Percentiles rank a stretch among this genome's conserved stretches.
phyloP scores from a whole-genome alignment of 2,329 filamentous ascomycete species.

The Penicillium sp. region DNA sequence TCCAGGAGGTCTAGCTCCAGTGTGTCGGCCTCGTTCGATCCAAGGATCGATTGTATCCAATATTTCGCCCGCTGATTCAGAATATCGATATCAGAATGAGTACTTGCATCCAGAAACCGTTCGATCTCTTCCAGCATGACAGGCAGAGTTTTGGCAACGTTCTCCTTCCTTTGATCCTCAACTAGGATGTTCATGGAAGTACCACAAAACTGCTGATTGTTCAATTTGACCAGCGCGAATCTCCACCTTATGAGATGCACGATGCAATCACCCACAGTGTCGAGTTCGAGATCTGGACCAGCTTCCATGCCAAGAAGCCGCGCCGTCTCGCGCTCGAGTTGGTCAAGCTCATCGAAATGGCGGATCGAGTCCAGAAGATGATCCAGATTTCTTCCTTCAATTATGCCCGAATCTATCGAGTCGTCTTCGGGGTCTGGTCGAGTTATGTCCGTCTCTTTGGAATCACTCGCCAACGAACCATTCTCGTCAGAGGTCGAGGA shows the following conservation, averaged over 20 bases:
- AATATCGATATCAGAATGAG: neutral
- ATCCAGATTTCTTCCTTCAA: neutral
- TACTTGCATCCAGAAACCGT: neutral
- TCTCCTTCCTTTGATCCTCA: neutral
- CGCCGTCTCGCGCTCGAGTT: neutral
- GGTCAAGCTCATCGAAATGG: slow-evolving; percentile 1
- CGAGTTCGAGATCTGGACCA: neutral
- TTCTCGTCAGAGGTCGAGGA: neutral
- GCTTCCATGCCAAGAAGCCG: neutral
- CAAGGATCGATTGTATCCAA: neutral
- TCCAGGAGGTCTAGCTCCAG: neutral
- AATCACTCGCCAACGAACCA: neutral
- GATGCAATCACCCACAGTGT: neutral
- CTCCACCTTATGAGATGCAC: neutral
- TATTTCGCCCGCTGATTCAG: neutral
- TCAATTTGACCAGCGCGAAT: neutral
- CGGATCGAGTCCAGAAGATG: slow-evolving; percentile 1
- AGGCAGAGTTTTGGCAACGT: neutral
- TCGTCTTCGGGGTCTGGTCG: neutral
- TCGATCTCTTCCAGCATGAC: neutral
- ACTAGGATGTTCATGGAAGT: neutral
- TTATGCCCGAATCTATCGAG: neutral
- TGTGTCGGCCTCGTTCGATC: neutral
- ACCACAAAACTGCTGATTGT: neutral
- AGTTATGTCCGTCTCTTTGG: neutral